These are phyloP conservation scores for Fusarium continuum DNA, from an alignment of 2,329 filamentous ascomycete species.

Conservation along the genomic window DNA sequence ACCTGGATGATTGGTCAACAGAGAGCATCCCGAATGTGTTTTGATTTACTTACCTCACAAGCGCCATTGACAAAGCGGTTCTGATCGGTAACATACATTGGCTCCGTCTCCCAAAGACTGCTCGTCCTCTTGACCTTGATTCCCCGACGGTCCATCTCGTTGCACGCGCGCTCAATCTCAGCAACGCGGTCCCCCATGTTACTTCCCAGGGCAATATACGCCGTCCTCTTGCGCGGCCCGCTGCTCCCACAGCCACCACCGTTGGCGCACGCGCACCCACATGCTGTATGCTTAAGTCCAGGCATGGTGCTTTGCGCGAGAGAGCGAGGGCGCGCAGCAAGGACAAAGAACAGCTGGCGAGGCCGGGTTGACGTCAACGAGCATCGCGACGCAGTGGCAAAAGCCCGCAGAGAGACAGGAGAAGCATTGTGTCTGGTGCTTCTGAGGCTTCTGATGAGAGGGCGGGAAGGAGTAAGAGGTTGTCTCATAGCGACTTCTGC, in stretches of 20 bases:
- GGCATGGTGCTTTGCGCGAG: constrained; percentile 13
- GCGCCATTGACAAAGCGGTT: constrained; percentile 89
- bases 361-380: constrained; percentile 12
- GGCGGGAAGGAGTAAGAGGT: constrained; percentile 12
- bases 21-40: neutral
- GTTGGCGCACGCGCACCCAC: constrained; percentile 49
- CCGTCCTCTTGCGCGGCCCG: constrained; percentile 55
- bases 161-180: constrained; percentile 86
- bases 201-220: constrained; percentile 89
- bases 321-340: constrained; percentile 27
- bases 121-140: constrained; percentile 84
- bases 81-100: constrained; percentile 96
- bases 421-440: constrained; percentile 10
- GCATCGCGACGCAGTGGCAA: constrained; percentile 20
- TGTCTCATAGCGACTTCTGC: constrained; percentile 34
- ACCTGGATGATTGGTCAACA: constrained; percentile 63
- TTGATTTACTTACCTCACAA: constrained; percentile 75
- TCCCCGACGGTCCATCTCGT: constrained; percentile 75
- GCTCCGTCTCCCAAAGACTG: constrained; percentile 90
- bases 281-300: constrained; percentile 43
- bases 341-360: constrained; percentile 13
- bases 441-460: constrained; percentile 17
- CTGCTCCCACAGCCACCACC: constrained; percentile 41
- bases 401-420: constrained; percentile 11
- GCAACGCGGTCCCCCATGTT: constrained; percentile 87